Conservation (phyloP, 1,284 basidiomycete genomes). For the Papiliotrema nemorosa region DNA sequence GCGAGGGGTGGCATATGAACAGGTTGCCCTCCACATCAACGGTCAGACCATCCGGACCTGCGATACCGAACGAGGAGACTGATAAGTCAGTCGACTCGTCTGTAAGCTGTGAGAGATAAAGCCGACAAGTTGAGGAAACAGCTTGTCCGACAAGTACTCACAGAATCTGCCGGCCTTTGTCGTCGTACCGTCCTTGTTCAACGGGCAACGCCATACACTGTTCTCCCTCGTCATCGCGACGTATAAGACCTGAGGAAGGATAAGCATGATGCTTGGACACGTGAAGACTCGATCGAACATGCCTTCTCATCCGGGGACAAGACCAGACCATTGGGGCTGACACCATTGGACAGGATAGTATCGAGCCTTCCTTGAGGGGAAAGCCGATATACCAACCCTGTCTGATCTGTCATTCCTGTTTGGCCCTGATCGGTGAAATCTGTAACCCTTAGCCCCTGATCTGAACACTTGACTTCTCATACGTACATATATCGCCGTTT, state of each 20-base stretch:
- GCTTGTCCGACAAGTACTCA: constrained; percentile 3
- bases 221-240: constrained; percentile 21
- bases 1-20: constrained; percentile 14
- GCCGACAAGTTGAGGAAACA: too few species aligned
- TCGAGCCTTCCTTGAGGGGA: constrained; percentile 15
- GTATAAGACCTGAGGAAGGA: constrained; percentile 8
- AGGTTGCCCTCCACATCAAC: constrained; percentile 15
- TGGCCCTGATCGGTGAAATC: constrained; percentile 22
- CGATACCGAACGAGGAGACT: constrained; percentile 14
- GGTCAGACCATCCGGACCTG: constrained; percentile 16
- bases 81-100: background rate
- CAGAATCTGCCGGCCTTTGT: constrained; percentile 15
- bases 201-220: constrained; percentile 15
- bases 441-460: background rate
- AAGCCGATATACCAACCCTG: constrained; percentile 13
- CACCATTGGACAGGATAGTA: constrained; percentile 11
- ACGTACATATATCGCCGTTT: constrained; percentile 15
- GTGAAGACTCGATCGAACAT: too few species aligned
- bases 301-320: constrained; percentile 14
- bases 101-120: too few species aligned
- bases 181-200: constrained; percentile 15
- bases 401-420: constrained; percentile 18
- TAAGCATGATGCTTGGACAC: too few species aligned
- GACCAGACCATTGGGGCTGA: constrained; percentile 17
- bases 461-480: background rate